Conservation (phyloP, 2,329 filamentous ascomycete genomes). For the Alternaria sp. region DNA sequence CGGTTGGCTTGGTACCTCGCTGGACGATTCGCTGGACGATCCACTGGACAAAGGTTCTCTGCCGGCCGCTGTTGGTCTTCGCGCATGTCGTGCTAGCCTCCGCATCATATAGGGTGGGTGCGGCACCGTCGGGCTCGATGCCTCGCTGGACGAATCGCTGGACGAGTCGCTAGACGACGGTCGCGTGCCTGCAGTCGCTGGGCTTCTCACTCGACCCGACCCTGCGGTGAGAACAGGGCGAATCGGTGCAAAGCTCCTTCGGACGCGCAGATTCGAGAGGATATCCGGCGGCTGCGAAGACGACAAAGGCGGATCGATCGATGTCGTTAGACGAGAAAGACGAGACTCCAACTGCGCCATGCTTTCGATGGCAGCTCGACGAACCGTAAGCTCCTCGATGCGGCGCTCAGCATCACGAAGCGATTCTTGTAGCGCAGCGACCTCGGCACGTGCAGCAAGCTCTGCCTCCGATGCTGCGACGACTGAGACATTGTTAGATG, state of each 20-base stretch:
- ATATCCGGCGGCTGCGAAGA: not conserved
- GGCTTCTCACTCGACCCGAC: not conserved
- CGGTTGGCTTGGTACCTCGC: too few species aligned
- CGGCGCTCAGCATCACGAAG: not conserved
- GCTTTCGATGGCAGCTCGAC: not conserved
- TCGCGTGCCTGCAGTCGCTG: not conserved
- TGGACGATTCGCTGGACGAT: not conserved
- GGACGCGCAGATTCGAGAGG: not conserved
- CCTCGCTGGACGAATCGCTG: not conserved
- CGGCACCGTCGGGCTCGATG: not conserved
- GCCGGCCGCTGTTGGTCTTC: not conserved
- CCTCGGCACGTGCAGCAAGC: not conserved
- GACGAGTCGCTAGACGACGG: not conserved
- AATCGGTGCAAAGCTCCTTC: not conserved
- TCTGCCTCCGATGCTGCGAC: not conserved
- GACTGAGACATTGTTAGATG: not conserved
- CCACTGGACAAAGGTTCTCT: not conserved
- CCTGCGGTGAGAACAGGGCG: not conserved
- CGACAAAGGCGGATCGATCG: not conserved
- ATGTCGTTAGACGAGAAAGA: not conserved
- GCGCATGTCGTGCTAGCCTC: not conserved
- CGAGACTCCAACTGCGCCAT: not conserved
- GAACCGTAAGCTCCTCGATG: not conserved
- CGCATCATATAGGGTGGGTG: too few species aligned
- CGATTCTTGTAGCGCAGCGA: not conserved